Conservation (phyloP, 768 basidiomycete genomes). For the Xerocomus potaroensis region DNA sequence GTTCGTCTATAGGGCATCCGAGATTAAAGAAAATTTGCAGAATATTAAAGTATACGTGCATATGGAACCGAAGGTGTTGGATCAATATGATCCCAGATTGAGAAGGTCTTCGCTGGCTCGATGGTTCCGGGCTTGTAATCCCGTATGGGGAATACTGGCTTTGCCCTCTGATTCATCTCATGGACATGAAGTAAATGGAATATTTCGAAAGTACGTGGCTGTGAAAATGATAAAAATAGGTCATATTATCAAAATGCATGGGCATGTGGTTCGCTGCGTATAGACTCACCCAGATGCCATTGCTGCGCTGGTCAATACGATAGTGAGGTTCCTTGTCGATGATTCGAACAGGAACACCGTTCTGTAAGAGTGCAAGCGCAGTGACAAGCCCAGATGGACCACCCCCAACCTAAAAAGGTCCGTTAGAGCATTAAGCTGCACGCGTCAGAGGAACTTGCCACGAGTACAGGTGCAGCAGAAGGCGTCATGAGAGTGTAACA, state of each 20-base stretch:
- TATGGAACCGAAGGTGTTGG: slow-evolving; percentile 26
- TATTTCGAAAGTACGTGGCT: slow-evolving; percentile 39
- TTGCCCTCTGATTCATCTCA: slow-evolving; percentile 32
- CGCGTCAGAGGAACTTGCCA: slow-evolving; percentile 6
- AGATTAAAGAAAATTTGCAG: neutral
- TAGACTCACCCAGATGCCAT: slow-evolving; percentile 35
- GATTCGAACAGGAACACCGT: slow-evolving; percentile 47
- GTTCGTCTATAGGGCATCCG: slow-evolving; percentile 3
- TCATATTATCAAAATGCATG: neutral
- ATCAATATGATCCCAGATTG: slow-evolving; percentile 2
- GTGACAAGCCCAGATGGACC: slow-evolving; percentile 30
- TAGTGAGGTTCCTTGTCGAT: slow-evolving; percentile 42
- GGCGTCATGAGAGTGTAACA: slow-evolving; percentile 5
- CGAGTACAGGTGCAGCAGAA: slow-evolving; percentile 16
- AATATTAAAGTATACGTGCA: neutral
- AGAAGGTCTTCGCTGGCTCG: slow-evolving; percentile 13
- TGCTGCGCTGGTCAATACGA: slow-evolving; percentile 36
- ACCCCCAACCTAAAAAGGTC: slow-evolving; percentile 19
- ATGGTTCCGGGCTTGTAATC: slow-evolving; percentile 31
- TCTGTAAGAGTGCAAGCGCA: slow-evolving; percentile 35
- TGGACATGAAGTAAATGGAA: slow-evolving; percentile 38
- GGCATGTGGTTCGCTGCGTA: neutral
- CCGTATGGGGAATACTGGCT: slow-evolving; percentile 24
- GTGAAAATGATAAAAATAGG: neutral
- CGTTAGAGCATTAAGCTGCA: neutral